These are phyloP conservation scores for Clavulina sp. DNA, from an alignment of 768 basidiomycete species.

Conservation along the genomic window DNA sequence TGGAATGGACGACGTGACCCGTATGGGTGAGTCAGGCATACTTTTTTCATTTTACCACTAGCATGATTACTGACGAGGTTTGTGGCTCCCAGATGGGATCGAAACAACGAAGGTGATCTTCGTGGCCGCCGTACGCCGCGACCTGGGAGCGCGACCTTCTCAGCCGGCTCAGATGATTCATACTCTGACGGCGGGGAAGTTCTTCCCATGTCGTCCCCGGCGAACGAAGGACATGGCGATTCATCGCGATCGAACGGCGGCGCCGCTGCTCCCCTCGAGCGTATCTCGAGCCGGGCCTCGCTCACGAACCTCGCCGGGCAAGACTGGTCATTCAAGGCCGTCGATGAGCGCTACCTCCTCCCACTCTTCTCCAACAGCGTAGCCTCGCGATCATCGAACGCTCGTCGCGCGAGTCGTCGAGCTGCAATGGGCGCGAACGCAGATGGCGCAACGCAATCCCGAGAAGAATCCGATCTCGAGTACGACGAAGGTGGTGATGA, in stretches of 20 bases:
- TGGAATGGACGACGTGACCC: not conserved
- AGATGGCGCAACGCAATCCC: not conserved
- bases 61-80: not conserved
- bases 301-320: not conserved
- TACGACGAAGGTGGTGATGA: not conserved
- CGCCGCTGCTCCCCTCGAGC: not conserved
- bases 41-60: slow-evolving; percentile 12
- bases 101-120: no score
- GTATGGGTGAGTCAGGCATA: slow-evolving; percentile 11
- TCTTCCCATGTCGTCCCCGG: slow-evolving; percentile 43
- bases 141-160: slow-evolving; percentile 27
- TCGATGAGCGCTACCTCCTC: slow-evolving; percentile 87
- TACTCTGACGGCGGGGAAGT: slow-evolving; percentile 65
- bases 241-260: not conserved
- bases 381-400: slow-evolving; percentile 72
- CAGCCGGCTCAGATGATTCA: slow-evolving; percentile 53
- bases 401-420: slow-evolving; percentile 24
- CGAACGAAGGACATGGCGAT: not conserved
- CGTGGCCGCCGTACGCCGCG: not conserved
- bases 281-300: not conserved
- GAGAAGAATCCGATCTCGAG: not conserved
- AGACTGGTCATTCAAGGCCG: slow-evolving; percentile 66
- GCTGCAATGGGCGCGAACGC: slow-evolving; percentile 1
- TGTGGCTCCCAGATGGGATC: no score
- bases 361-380: slow-evolving; percentile 89